Conservation (phyloP, 208 protist species). For the Leishmania aethiopica region DNA sequence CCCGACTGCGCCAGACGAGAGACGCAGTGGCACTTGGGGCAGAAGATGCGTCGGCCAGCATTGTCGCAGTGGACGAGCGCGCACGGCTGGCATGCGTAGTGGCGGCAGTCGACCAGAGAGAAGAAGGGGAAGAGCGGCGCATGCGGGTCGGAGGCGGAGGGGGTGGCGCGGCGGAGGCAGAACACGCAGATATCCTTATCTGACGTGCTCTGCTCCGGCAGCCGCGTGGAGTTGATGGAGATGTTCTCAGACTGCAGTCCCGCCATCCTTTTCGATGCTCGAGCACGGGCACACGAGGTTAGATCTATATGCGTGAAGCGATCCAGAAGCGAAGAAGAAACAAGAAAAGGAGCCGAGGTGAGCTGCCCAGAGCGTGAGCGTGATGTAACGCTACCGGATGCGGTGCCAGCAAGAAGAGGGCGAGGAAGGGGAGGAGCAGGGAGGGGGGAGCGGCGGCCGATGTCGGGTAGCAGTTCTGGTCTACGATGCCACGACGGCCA, state of each 20-base stretch:
- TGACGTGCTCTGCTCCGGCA: conserved; percentile 23
- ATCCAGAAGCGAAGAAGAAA: neutral
- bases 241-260: conserved; percentile 84
- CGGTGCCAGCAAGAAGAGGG: neutral
- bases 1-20: conserved; percentile 84
- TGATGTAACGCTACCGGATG: neutral
- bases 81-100: conserved; percentile 91
- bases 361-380: neutral
- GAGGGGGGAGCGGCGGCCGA: neutral
- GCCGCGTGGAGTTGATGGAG: conserved; percentile 54
- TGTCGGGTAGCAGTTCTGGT: neutral
- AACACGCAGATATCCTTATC: conserved; percentile 68
- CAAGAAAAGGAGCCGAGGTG: too few relatives aligned
- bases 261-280: conserved; percentile 41
- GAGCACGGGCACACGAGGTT: neutral
- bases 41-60: conserved; percentile 67
- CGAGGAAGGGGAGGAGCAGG: neutral
- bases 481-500: neutral
- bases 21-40: conserved; percentile 72
- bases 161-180: conserved; percentile 49
- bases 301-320: neutral
- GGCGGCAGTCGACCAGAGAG: conserved; percentile 88
- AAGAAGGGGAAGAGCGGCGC: conserved; percentile 89
- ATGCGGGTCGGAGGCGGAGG: conserved; percentile 60
- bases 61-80: conserved; percentile 85